Percentiles rank a stretch among this genome's conserved stretches.
These are phyloP conservation scores for Hypoxylon trugodes DNA, from an alignment of 495 filamentous ascomycete species.

Conservation along the genomic window DNA sequence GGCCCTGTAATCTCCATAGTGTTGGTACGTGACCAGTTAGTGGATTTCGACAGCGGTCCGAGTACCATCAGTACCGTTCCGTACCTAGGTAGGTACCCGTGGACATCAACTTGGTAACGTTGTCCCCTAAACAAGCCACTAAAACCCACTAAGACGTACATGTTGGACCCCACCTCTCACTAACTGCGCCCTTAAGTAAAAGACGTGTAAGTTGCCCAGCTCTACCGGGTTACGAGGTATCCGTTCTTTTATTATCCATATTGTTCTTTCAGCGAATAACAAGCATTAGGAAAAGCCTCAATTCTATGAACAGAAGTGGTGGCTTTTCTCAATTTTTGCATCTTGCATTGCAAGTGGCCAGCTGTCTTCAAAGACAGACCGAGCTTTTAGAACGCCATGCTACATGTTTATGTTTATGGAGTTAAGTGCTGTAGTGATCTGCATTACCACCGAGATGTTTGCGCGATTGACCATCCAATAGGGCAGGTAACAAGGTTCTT, in stretches of 20 bases:
- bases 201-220: conserved; percentile 16
- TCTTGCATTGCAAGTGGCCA: conserved; percentile 11
- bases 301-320: conserved; percentile 12
- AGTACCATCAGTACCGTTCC: too few relatives aligned
- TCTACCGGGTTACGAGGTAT: conserved; percentile 5
- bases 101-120: conserved; percentile 9
- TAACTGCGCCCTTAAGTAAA: conserved; percentile 1
- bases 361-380: conserved; percentile 24
- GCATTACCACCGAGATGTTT: conserved; percentile 23
- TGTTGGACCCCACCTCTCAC: too few relatives aligned
- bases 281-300: conserved; percentile 1
- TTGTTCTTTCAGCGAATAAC: conserved; percentile 3
- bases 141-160: too few relatives aligned
- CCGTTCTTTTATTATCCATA: conserved; percentile 36
- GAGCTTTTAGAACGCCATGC: conserved; percentile 7
- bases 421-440: conserved; percentile 18
- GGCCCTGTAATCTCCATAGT: too few relatives aligned
- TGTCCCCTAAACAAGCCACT: conserved; percentile 13
- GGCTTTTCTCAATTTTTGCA: conserved; percentile 1
- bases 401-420: conserved; percentile 1
- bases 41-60: too few relatives aligned
- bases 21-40: conserved; percentile 11
- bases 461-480: conserved; percentile 24
- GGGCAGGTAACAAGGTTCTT: conserved; percentile 22
- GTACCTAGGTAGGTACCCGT: too few relatives aligned